Evolutionary conservation across 371 early-diverging fungal species (phyloP), one percentile per base, ranked within the genome.

Genomic region (Mucor sp.): DNA sequence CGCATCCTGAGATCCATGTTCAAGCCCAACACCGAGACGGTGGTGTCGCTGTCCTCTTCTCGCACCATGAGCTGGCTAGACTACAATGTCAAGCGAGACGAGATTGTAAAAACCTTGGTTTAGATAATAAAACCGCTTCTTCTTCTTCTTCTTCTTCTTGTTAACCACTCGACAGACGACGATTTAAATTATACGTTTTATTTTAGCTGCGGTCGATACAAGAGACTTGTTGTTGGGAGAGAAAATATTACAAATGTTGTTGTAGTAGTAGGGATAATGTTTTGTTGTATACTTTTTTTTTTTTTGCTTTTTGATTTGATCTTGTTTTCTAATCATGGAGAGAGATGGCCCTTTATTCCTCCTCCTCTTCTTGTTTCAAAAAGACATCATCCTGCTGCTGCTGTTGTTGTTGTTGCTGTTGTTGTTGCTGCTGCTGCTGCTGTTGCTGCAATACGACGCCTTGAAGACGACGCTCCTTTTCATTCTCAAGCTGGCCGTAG

Each of bases 401-500:
- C 23, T 58, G 58, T 58, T 58, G 33, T n/a, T n/a, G n/a, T n/a
- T n/a, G n/a, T n/a, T n/a, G n/a, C 12, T 53, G 53, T 14, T 53
- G 53, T 12, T 53, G 53, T 15, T 53, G 53, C n/a, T 57, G 32
- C 15, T n/a, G n/a, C 12, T 53, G 53, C 14, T 53, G 53, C 23
- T 53, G 53, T 15, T 53, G 53, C n/a, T 57, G 32, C 15, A n/a
- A 30, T 14, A 62, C 11, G 9, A 76, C 79, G 63, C 77, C 75
- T 67, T 75, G 77, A 64, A 91, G 75, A 65, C 94, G 90, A 66
- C 89, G 90, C 70, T 91, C 91, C 72, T 89, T 91, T 86, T 97
- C 97, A 59, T 80, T 80, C 78, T 97, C 96, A 64, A 97, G 77
- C 77, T 95, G 90, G n/a, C 90, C 90, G 71, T 95, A 94, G 39